phyloP scores from a whole-genome alignment of 2,329 filamentous ascomycete genomes.

The Aspergillus niger region DNA sequence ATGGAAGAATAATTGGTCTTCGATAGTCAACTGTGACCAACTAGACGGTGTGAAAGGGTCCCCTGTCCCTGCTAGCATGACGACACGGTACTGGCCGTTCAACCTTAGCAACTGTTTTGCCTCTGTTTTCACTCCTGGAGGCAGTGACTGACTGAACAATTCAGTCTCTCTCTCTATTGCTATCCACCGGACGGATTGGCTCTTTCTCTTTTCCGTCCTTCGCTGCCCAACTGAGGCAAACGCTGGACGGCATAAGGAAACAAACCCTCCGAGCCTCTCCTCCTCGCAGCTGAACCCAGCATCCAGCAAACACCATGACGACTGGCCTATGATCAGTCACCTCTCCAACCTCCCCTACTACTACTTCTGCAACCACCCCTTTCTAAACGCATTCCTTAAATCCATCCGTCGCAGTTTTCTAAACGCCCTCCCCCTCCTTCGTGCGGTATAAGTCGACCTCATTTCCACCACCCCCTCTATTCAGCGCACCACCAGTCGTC shows the following conservation, averaged over 20 bases:
- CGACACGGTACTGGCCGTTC: constrained; percentile 9
- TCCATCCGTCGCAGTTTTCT: constrained; percentile 18
- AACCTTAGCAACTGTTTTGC: too few relatives aligned
- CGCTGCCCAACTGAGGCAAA: constrained; percentile 10
- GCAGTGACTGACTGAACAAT: too few relatives aligned
- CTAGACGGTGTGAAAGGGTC: neutral
- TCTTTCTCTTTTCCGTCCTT: constrained; percentile 7
- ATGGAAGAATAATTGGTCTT: constrained; percentile 4
- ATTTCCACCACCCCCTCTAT: constrained; percentile 8
- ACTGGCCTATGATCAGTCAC: constrained; percentile 22
- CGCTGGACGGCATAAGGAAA: neutral
- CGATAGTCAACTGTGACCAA: neutral
- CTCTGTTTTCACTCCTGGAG: too few relatives aligned
- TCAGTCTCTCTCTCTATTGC: too few relatives aligned
- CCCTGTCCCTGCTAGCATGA: constrained; percentile 11
- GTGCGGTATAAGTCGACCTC: constrained; percentile 12
- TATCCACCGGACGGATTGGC: neutral
- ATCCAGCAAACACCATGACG: constrained; percentile 16
- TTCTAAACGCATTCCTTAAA: constrained; percentile 20
- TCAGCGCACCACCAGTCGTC: constrained; percentile 4
- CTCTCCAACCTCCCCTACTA: constrained; percentile 3
- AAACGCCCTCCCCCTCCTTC: constrained; percentile 12
- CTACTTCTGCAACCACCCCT: constrained; percentile 15
- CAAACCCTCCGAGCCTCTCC: constrained; percentile 12
- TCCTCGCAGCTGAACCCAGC: neutral